Conservation (phyloP, 441 rosid species). For the Bocquillonia castaneifolia region DNA sequence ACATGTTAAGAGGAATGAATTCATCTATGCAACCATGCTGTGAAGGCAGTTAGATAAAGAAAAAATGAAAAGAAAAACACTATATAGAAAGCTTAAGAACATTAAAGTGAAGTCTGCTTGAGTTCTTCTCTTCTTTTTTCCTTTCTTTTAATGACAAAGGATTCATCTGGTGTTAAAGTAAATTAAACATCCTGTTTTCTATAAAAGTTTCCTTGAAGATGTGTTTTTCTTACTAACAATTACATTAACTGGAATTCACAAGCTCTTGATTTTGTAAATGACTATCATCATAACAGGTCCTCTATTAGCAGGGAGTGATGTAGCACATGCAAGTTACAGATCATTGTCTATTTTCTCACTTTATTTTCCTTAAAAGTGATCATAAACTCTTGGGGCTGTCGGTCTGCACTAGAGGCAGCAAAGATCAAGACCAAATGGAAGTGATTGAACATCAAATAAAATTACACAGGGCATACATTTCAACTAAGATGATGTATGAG, state of each 20-base stretch:
- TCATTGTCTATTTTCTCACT: neutral
- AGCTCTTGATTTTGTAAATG: neutral
- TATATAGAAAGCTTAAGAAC: no score
- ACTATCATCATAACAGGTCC: neutral
- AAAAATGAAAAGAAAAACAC: no score
- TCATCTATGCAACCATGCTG: neutral
- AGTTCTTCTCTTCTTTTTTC: neutral
- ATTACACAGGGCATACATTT: neutral
- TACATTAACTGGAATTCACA: neutral
- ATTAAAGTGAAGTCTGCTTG: neutral
- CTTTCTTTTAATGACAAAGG: neutral
- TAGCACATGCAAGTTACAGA: neutral
- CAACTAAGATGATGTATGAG: neutral
- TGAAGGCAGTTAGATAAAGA: neutral
- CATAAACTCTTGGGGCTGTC: neutral
- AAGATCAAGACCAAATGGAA: neutral
- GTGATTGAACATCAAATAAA: neutral
- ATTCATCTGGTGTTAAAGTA: neutral
- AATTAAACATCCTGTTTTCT: neutral
- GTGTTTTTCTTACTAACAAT: neutral
- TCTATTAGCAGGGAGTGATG: neutral
- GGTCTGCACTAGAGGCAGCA: neutral
- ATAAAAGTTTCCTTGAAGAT: neutral
- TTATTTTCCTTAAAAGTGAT: neutral
- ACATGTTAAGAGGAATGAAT: constrained; percentile 17